Evolutionary conservation across 2,329 filamentous ascomycete genomes (phyloP).

Genomic region (Pseudogymnoascus sp.): DNA sequence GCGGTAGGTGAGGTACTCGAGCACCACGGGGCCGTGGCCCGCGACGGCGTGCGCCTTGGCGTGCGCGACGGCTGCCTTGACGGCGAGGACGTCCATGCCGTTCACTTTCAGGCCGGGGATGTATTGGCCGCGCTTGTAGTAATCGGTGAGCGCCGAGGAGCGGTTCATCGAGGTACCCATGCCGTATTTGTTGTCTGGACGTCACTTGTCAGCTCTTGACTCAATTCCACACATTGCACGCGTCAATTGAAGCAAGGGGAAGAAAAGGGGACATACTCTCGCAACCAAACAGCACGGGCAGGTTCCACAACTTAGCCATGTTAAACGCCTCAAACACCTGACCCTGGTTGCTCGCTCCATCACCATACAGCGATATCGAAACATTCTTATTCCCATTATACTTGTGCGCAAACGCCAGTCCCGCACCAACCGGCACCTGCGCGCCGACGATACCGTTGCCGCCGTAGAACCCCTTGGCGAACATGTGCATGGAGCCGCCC

Average conservation of each 20-base stretch:
- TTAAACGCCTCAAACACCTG: constrained; percentile 99
- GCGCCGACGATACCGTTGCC: constrained; percentile 99
- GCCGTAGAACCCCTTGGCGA: constrained; percentile 93
- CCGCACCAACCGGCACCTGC: constrained; percentile 93
- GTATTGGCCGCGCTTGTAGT: constrained; percentile 99
- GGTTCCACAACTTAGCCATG: constrained; percentile 99
- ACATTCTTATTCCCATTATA: constrained; percentile 83
- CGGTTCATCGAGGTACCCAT: constrained; percentile 97
- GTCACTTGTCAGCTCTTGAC: constrained; percentile 21
- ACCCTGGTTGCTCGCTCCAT: constrained; percentile 97
- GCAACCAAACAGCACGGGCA: constrained; percentile 92
- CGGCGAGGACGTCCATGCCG: constrained; percentile 97
- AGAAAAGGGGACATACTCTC: constrained; percentile 65
- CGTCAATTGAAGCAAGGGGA: neutral
- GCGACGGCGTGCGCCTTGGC: constrained; percentile 77
- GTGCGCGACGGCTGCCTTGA: constrained; percentile 92
- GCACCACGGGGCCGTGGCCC: constrained; percentile 87
- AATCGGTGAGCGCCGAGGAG: constrained; percentile 92
- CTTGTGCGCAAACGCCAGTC: constrained; percentile 93
- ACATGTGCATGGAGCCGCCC: constrained; percentile 99
- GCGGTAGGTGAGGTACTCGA: constrained; percentile 98
- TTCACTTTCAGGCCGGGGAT: constrained; percentile 99
- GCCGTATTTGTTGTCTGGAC: constrained; percentile 96
- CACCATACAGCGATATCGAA: constrained; percentile 86
- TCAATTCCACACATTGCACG: neutral